These are phyloP conservation scores for Citeromyces hawaiiensis DNA, from an alignment of 1,139 yeast species.

Conservation along the genomic window DNA sequence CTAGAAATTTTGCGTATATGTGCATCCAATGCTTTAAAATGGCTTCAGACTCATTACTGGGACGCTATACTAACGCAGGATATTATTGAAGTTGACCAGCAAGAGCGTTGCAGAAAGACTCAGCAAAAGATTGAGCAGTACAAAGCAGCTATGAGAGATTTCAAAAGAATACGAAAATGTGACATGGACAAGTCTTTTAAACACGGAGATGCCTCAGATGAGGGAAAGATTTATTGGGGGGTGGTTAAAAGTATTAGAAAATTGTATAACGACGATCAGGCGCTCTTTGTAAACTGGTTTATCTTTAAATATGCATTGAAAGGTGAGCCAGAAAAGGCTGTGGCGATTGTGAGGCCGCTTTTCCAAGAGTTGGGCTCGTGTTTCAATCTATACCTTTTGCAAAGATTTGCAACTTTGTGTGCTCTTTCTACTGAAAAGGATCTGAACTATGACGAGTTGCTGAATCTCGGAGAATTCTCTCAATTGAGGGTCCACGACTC, in stretches of 20 bases:
- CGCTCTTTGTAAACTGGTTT: conserved; percentile 6
- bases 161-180: conserved; percentile 29
- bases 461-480: not conserved
- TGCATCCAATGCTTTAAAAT: conserved; percentile 46
- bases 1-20: conserved; percentile 50
- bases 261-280: conserved; percentile 2
- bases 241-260: conserved; percentile 15
- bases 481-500: not conserved
- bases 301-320: not conserved
- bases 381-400: not conserved
- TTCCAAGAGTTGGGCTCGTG: not conserved
- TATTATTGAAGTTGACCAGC: conserved; percentile 12
- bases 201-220: conserved; percentile 24
- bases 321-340: not conserved
- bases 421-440: not conserved
- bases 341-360: not conserved
- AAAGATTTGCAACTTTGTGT: not conserved
- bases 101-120: conserved; percentile 17
- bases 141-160: conserved; percentile 16
- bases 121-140: conserved; percentile 12
- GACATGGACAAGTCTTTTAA: conserved; percentile 25
- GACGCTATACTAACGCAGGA: conserved; percentile 19
- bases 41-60: conserved; percentile 81
- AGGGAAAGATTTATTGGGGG: conserved; percentile 27
- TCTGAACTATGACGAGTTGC: not conserved